A percentile compares a stretch with the other conserved stretches of the same genome.
Conservation (phyloP, 371 early-diverging fungal genomes). For the Mucor ambiguus region DNA sequence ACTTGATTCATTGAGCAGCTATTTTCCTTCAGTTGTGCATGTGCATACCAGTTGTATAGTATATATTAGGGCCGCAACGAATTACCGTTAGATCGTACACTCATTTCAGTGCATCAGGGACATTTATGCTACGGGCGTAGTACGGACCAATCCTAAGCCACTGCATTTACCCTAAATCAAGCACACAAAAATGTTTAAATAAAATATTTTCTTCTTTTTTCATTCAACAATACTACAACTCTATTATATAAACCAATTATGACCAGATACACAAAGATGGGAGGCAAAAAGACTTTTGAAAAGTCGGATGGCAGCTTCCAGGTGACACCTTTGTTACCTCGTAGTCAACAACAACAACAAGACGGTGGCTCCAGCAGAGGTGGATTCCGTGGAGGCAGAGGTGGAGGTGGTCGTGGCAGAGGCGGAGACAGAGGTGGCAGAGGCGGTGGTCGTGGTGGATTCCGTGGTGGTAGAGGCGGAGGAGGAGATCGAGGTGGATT, state of each 20-base stretch:
- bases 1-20: no score
- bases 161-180: slow-evolving; percentile 3
- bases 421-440: background rate
- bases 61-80: no score
- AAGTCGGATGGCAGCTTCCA: slow-evolving; percentile 54
- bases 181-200: background rate
- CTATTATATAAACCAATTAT: slow-evolving; percentile 25
- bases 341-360: slow-evolving; percentile 25
- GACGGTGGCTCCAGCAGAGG: background rate
- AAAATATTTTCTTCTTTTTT: slow-evolving; percentile 1
- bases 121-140: background rate
- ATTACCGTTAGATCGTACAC: no score
- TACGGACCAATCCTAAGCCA: slow-evolving; percentile 14
- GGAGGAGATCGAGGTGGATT: background rate
- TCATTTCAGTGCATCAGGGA: no score
- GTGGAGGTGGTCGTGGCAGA: background rate
- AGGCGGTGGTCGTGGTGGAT: slow-evolving; percentile 6
- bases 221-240: no score
- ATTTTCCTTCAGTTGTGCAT: no score
- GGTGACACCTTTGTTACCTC: slow-evolving; percentile 56
- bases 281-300: slow-evolving; percentile 59
- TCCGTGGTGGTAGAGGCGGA: slow-evolving; percentile 10
- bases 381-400: slow-evolving; percentile 4
- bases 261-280: slow-evolving; percentile 69
- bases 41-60: no score